phyloP scores from a whole-genome alignment of 768 basidiomycete species.

The Boletus bicolor region DNA sequence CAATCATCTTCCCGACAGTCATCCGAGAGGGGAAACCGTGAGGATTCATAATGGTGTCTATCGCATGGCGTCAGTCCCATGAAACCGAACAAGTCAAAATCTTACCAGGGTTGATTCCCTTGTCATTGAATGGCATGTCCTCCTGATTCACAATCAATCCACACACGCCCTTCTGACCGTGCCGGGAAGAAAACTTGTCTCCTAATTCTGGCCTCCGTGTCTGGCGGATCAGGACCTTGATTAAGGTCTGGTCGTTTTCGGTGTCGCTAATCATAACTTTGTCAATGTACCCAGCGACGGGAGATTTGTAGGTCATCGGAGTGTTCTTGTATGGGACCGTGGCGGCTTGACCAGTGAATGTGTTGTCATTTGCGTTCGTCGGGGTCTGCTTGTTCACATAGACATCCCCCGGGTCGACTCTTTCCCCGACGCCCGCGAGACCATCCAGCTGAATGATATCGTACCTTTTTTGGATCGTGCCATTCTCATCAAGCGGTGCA shows the following conservation, averaged over 20 bases:
- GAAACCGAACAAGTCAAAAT: neutral
- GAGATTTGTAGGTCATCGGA: slow-evolving; percentile 91
- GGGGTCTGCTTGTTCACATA: slow-evolving; percentile 98
- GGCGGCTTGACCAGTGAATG: slow-evolving; percentile 79
- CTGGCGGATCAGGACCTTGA: slow-evolving; percentile 97
- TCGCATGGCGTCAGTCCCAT: slow-evolving; percentile 13
- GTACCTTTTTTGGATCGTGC: slow-evolving; percentile 77
- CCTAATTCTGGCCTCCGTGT: slow-evolving; percentile 95
- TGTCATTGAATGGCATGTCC: slow-evolving; percentile 99
- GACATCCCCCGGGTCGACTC: slow-evolving; percentile 88
- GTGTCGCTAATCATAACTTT: slow-evolving; percentile 98
- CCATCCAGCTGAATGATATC: slow-evolving; percentile 92
- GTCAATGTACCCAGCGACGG: slow-evolving; percentile 92
- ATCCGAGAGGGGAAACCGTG: slow-evolving; percentile 99
- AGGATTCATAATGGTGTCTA: slow-evolving; percentile 99
- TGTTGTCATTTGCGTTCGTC: slow-evolving; percentile 88
- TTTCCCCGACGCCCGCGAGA: slow-evolving; percentile 90
- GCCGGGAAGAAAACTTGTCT: slow-evolving; percentile 97
- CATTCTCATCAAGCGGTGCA: slow-evolving; percentile 82
- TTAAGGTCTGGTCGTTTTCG: slow-evolving; percentile 92
- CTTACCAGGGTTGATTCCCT: slow-evolving; percentile 88
- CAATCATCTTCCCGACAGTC: slow-evolving; percentile 99
- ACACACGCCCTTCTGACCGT: slow-evolving; percentile 99
- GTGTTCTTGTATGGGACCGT: slow-evolving; percentile 88
- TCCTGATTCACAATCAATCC: slow-evolving; percentile 98